phyloP scores from a whole-genome alignment of 2,329 filamentous ascomycete genomes.

The Claviceps sorghi region DNA sequence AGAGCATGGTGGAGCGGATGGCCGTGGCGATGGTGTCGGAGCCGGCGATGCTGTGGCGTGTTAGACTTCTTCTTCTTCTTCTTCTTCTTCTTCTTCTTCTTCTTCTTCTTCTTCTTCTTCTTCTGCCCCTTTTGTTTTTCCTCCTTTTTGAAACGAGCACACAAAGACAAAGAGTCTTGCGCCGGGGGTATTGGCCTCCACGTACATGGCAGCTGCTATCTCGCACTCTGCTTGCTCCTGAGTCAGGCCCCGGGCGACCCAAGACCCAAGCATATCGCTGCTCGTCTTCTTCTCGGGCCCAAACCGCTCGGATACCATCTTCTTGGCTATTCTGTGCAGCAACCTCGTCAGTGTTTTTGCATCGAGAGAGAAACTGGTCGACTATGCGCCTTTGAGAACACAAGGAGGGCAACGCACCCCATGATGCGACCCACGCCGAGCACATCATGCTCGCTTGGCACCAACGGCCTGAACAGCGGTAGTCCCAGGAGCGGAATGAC shows the following conservation, averaged over 20 bases:
- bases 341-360: neutral
- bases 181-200: neutral
- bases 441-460: conserved; percentile 25
- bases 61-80: neutral
- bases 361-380: neutral
- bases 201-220: conserved; percentile 23
- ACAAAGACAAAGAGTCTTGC: too few relatives aligned
- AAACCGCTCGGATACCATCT: conserved; percentile 31
- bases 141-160: neutral
- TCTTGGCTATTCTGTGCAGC: conserved; percentile 22
- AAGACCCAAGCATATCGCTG: conserved; percentile 37
- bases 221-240: conserved; percentile 29
- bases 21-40: conserved; percentile 43
- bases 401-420: conserved; percentile 20
- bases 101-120: neutral
- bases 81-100: neutral
- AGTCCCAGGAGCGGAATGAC: conserved; percentile 22
- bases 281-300: conserved; percentile 25
- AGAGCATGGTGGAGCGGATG: conserved; percentile 36
- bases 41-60: conserved; percentile 19
- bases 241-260: conserved; percentile 24
- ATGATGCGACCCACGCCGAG: conserved; percentile 27
- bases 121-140: neutral
- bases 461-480: conserved; percentile 23
- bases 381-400: neutral